phyloP scores from a whole-genome alignment of 495 filamentous ascomycete genomes.

The Penicillium fimorum region DNA sequence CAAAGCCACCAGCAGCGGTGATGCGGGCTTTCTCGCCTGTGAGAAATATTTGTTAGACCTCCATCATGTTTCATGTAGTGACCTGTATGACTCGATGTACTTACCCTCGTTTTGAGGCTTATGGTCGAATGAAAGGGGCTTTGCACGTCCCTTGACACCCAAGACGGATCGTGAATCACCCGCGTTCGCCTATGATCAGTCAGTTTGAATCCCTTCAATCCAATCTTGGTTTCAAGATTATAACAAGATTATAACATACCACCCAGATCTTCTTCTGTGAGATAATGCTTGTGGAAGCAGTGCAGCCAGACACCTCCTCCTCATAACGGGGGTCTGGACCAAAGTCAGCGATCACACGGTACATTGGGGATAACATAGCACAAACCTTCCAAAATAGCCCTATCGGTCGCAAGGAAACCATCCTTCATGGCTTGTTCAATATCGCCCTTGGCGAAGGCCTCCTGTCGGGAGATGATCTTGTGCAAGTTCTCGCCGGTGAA shows the following conservation, averaged over 20 bases:
- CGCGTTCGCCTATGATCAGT: constrained; percentile 73
- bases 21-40: constrained; percentile 95
- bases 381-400: constrained; percentile 90
- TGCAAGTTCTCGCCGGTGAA: constrained; percentile 93
- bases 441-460: constrained; percentile 84
- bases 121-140: constrained; percentile 96
- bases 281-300: constrained; percentile 85
- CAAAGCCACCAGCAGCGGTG: constrained; percentile 91
- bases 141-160: constrained; percentile 93
- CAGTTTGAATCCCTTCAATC: constrained; percentile 2
- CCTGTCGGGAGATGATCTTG: constrained; percentile 90
- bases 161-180: constrained; percentile 93
- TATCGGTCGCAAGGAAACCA: constrained; percentile 92
- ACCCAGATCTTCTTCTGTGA: constrained; percentile 91
- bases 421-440: constrained; percentile 96
- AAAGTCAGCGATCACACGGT: constrained; percentile 1
- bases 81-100: constrained; percentile 7
- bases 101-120: constrained; percentile 97
- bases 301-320: constrained; percentile 97
- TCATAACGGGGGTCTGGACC: constrained; percentile 87
- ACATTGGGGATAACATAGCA: constrained; percentile 23
- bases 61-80: constrained; percentile 7
- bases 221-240: neutral
- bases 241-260: constrained; percentile 53
- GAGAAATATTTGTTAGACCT: constrained; percentile 17